These are phyloP conservation scores for Hypoxylon sp. DNA, from an alignment of 2,329 filamentous ascomycete genomes.

Conservation along the genomic window DNA sequence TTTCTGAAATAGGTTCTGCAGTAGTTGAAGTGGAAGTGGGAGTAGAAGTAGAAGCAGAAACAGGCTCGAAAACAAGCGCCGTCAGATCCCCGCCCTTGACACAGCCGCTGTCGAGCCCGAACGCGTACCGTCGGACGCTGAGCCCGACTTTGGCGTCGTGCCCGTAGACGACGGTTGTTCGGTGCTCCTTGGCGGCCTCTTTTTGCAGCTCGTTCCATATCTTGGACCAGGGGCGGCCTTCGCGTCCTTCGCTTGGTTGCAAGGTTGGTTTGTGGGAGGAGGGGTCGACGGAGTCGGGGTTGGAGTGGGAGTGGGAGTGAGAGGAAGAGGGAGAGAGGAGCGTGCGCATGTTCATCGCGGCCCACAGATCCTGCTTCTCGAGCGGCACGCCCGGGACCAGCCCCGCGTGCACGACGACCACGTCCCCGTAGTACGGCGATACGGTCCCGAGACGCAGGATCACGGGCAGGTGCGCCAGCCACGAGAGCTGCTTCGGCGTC, in stretches of 20 bases:
- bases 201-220: constrained; percentile 69
- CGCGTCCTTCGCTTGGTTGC: constrained; percentile 60
- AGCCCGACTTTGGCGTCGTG: constrained; percentile 85
- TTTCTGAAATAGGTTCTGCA: not conserved
- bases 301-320: not conserved
- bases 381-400: constrained; percentile 82
- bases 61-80: constrained; percentile 79
- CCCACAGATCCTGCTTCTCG: constrained; percentile 79
- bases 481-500: constrained; percentile 72
- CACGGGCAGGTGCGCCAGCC: constrained; percentile 80
- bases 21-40: not conserved
- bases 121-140: constrained; percentile 73
- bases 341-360: constrained; percentile 93
- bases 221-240: constrained; percentile 77
- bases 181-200: not conserved
- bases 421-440: constrained; percentile 65
- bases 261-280: constrained; percentile 1
- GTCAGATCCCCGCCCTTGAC: constrained; percentile 81
- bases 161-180: constrained; percentile 83
- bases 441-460: constrained; percentile 80
- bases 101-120: constrained; percentile 89
- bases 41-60: no score
- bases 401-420: constrained; percentile 88
- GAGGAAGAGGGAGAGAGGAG: constrained; percentile 58
- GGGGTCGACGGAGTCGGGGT: not conserved